Percentiles rank a stretch among this genome's conserved stretches.
phyloP scores from a whole-genome alignment of 805 yeast genomes.

The Metschnikowia chrysomelidarum region DNA sequence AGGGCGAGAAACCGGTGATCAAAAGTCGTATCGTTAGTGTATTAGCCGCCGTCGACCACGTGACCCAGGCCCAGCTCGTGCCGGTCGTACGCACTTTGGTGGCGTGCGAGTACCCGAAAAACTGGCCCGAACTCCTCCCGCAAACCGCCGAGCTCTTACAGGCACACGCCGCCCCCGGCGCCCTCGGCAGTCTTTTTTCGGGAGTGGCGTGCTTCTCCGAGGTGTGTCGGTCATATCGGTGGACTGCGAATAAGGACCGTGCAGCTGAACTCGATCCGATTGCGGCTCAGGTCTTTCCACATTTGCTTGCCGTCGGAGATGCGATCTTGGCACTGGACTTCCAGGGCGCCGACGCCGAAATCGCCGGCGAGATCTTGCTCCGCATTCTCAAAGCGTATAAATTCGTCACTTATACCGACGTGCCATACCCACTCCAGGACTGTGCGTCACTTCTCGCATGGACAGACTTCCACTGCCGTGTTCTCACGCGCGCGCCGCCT shows the following conservation, averaged over 20 bases:
- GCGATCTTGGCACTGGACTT: conserved; percentile 30
- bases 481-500: conserved; percentile 62
- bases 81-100: conserved; percentile 41
- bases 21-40: conserved; percentile 67
- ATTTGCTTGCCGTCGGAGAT: conserved; percentile 63
- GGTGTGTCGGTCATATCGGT: conserved; percentile 67
- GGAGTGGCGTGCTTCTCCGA: conserved; percentile 73
- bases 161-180: conserved; percentile 23
- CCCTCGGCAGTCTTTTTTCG: conserved; percentile 45
- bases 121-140: conserved; percentile 37
- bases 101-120: conserved; percentile 31
- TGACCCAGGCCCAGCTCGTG: conserved; percentile 38
- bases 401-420: conserved; percentile 67
- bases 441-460: conserved; percentile 55
- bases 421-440: conserved; percentile 61
- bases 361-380: conserved; percentile 54
- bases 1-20: conserved; percentile 72
- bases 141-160: conserved; percentile 34
- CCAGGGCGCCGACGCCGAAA: conserved; percentile 55
- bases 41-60: conserved; percentile 40
- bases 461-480: conserved; percentile 73
- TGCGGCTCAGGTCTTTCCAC: conserved; percentile 59
- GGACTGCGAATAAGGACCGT: conserved; percentile 54
- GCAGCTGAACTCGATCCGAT: conserved; percentile 39
- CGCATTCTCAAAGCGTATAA: conserved; percentile 74